Base-by-base conservation (phyloP, 148 eudicot genomes). In the Polygonum maritimum region DNA sequence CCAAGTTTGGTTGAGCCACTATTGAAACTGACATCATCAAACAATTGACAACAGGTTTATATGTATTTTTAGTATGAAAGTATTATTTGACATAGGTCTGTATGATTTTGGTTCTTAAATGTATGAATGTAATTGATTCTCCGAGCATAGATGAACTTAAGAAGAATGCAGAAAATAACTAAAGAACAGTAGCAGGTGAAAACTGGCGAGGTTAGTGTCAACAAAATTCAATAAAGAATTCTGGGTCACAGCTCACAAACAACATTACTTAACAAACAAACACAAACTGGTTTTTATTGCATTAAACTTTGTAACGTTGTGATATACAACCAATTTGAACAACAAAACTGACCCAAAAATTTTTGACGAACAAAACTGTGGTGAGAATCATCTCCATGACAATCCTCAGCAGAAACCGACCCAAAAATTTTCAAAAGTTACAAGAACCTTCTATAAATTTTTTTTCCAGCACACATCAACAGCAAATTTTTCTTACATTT, bases 311-410 rank as follows among this genome's bases (percentile, higher is more conserved):
- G 26, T 10, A 3, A 60, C 26, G 67, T 60, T 60, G 67, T 60
- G 67, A 60, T 26, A 60, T 60, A 60, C 67, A 60, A 60, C 65
- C 65, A 58, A 58, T 19, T 81, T 60, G 67, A 60, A 11, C 41
- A 60, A 60, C 94, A 88, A 88, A 90, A 90, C 90, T 60, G 49
- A 48, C 49, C 49, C 49, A 48, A 48, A 48, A 19, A 54, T 7
- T 4, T 79, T 81, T 60, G 67, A 60, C 36, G 67, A 60, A 60
- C 94, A 88, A 90, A 90, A 90, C 90, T 87, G 88, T 62, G 60
- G 79, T 85, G 35, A 84, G 81, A 79, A 79, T 78, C 84, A 79
- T 79, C 85, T 74, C 81, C 74, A 74, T 52, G 84, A 77, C 83
- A 79, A 83, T 74, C 78, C 86, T 83, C 84, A 39, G 75, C 69